Conservation (phyloP, 495 filamentous ascomycete species). For the Pseudoneurospora amorphoporcata region DNA sequence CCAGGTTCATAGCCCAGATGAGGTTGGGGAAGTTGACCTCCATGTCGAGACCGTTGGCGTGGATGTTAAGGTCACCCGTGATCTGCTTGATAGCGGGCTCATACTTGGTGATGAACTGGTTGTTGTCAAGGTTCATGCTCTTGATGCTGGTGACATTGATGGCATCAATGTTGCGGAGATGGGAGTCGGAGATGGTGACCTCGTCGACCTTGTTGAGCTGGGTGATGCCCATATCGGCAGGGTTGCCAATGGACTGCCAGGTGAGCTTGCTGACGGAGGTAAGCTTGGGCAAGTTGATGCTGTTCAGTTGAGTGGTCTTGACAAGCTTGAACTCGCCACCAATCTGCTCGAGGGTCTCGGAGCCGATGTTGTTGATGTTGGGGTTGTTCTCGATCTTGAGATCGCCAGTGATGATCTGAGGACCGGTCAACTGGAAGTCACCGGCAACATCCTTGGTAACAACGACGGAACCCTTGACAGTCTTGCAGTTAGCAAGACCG, state of each 20-base stretch:
- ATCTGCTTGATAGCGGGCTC: conserved; percentile 63
- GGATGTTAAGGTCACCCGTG: conserved; percentile 50
- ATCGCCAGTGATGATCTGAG: conserved; percentile 57
- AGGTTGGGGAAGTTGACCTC: conserved; percentile 64
- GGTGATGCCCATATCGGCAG: conserved; percentile 41
- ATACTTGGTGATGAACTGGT: conserved; percentile 57
- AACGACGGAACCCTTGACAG: conserved; percentile 58
- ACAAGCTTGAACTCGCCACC: conserved; percentile 56
- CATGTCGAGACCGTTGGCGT: conserved; percentile 52
- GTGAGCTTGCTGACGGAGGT: conserved; percentile 51
- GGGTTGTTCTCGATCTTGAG: conserved; percentile 50
- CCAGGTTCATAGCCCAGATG: conserved; percentile 68
- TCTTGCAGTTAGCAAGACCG: conserved; percentile 52
- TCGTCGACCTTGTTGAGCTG: conserved; percentile 51
- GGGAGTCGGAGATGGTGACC: conserved; percentile 74
- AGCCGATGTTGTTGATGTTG: conserved; percentile 36
- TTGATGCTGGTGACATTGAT: conserved; percentile 59
- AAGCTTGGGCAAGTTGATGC: conserved; percentile 53
- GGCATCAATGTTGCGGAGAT: conserved; percentile 60
- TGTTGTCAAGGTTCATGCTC: conserved; percentile 71
- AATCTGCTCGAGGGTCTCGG: conserved; percentile 35
- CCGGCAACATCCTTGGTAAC: conserved; percentile 45
- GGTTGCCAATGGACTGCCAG: conserved; percentile 58
- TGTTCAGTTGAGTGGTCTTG: conserved; percentile 53
- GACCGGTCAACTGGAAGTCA: conserved; percentile 43